Conservation (phyloP, 441 rosid genomes). For the Aleurites moluccanus region DNA sequence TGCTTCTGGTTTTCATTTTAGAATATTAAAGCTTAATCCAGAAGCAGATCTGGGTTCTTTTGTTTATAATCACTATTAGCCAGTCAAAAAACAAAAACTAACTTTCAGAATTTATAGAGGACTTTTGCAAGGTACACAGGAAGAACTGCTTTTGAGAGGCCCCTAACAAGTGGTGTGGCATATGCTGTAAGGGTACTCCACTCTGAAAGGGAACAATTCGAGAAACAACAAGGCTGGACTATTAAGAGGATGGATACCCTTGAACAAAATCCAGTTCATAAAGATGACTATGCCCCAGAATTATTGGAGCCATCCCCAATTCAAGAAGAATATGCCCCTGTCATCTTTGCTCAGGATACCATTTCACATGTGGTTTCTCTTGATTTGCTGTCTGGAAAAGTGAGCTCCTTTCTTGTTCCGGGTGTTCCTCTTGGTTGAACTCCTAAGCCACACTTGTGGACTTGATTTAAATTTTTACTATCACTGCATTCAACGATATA, state of each 20-base stretch:
- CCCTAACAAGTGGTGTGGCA: slow-evolving; percentile 97
- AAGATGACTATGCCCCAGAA: slow-evolving; percentile 66
- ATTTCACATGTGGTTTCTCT: slow-evolving; percentile 82
- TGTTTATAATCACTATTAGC: slow-evolving; percentile 15
- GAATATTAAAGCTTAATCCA: slow-evolving; percentile 13
- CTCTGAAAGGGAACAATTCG: slow-evolving; percentile 85
- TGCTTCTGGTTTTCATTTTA: neutral
- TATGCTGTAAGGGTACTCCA: slow-evolving; percentile 90
- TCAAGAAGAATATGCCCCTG: slow-evolving; percentile 94
- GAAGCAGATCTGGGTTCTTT: slow-evolving; percentile 24
- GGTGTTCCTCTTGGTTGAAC: slow-evolving; percentile 7
- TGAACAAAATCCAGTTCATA: slow-evolving; percentile 71
- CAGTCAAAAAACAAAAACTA: slow-evolving; percentile 29
- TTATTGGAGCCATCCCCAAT: slow-evolving; percentile 69
- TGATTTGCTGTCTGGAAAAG: slow-evolving; percentile 91
- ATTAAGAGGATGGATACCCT: slow-evolving; percentile 75
- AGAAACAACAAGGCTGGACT: slow-evolving; percentile 90
- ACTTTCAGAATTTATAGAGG: slow-evolving; percentile 48
- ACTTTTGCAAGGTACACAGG: slow-evolving; percentile 92
- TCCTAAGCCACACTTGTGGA: neutral
- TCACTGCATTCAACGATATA: neutral
- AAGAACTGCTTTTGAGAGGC: slow-evolving; percentile 95
- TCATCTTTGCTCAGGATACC: slow-evolving; percentile 94
- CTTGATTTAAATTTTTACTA: neutral
- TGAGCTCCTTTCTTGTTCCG: slow-evolving; percentile 34